Evolutionary conservation across 2,329 filamentous ascomycete genomes (phyloP).

Genomic region (Sarocladium strictum): DNA sequence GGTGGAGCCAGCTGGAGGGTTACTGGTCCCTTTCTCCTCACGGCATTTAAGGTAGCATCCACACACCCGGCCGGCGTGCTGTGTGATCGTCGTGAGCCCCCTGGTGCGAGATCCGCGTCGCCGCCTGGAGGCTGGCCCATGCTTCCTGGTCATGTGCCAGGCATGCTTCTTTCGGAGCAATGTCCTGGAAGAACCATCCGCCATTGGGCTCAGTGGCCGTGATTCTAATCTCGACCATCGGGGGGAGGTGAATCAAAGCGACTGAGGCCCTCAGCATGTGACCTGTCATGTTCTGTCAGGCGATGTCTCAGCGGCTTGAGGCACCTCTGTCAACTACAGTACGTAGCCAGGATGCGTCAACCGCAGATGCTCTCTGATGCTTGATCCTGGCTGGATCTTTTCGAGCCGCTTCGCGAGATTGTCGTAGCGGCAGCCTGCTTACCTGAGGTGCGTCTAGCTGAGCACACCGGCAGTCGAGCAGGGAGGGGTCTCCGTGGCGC

Average conservation of each 20-base stretch:
- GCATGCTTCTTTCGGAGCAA: not conserved
- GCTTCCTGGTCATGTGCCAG: not conserved
- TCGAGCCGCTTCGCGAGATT: no score
- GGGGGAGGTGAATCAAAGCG: not conserved
- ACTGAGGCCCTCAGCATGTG: not conserved
- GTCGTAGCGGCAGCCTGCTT: no score
- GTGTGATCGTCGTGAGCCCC: not conserved
- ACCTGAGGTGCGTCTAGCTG: no score
- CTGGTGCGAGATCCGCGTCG: not conserved
- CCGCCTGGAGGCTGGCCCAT: not conserved
- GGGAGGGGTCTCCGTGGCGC: no score
- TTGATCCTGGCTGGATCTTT: constrained; percentile 1
- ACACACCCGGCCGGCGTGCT: not conserved
- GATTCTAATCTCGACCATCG: no score
- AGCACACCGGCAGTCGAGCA: no score
- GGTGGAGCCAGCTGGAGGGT: not conserved
- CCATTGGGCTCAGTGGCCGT: not conserved
- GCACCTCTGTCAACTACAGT: not conserved
- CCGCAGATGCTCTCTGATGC: no score
- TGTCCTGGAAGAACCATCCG: not conserved
- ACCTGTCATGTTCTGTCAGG: constrained; percentile 1
- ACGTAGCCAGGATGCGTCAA: not conserved
- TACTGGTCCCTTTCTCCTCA: not conserved
- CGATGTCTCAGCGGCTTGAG: not conserved
- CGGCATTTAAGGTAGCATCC: not conserved